These are phyloP conservation scores for Solanum hybrid DNA, from an alignment of 305 asterid species.

Conservation along the genomic window DNA sequence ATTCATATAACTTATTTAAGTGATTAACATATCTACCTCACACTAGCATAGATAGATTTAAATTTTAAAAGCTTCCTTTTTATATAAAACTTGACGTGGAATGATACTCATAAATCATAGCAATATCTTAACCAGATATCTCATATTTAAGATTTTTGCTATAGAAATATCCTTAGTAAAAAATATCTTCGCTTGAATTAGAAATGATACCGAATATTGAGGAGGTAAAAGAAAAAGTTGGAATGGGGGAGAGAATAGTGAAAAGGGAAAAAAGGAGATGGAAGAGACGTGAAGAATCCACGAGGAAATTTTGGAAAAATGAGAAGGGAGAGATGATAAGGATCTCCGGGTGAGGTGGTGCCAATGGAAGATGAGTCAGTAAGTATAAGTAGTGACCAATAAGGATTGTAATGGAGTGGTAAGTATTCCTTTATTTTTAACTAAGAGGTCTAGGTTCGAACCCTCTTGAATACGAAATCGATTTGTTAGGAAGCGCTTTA, in stretches of 20 bases:
- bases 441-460: fast-evolving
- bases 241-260: neutral
- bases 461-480: fast-evolving
- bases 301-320: neutral
- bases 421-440: too few species aligned
- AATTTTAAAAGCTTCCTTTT: neutral
- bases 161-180: too few species aligned
- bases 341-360: neutral
- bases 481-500: fast-evolving
- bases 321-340: neutral
- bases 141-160: too few species aligned
- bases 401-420: too few species aligned
- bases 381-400: too few species aligned
- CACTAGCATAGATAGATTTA: neutral
- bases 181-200: neutral
- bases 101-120: too few species aligned
- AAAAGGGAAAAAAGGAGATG: neutral
- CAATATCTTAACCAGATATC: neutral
- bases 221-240: neutral
- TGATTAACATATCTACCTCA: neutral
- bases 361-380: neutral
- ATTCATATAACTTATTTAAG: neutral
- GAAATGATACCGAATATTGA: neutral
- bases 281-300: neutral
- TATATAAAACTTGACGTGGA: neutral